These are phyloP conservation scores for Isoetes taiwanensis DNA, from an alignment of 75 land plant species.

Conservation along the genomic window DNA sequence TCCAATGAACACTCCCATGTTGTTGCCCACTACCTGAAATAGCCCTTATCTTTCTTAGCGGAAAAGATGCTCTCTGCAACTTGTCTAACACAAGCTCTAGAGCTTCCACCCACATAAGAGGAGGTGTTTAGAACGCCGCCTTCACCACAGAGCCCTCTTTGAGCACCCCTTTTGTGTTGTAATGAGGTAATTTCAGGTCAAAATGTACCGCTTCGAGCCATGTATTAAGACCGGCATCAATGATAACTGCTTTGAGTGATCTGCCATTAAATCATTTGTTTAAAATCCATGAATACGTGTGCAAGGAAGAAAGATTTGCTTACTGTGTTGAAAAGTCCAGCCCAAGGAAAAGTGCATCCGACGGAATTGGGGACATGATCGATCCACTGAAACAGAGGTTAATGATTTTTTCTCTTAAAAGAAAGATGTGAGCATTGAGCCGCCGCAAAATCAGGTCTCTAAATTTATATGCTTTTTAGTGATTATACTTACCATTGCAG, in stretches of 20 bases:
- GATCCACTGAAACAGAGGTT: too few relatives aligned
- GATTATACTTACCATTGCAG: too few relatives aligned
- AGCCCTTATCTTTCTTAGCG: conserved; percentile 55
- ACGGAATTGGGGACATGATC: too few relatives aligned
- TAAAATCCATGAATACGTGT: too few relatives aligned
- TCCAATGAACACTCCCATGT: conserved; percentile 99
- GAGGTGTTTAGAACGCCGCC: conserved; percentile 70
- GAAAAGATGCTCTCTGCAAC: conserved; percentile 37
- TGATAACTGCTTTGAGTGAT: conserved; percentile 81
- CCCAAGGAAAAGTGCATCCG: too few relatives aligned
- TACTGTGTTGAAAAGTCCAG: too few relatives aligned
- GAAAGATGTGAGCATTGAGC: too few relatives aligned
- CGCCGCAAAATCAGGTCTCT: too few relatives aligned
- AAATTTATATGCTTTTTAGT: too few relatives aligned
- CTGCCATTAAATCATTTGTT: too few relatives aligned
- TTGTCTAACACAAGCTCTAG: conserved; percentile 64
- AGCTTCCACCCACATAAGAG: conserved; percentile 97
- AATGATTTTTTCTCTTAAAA: too few relatives aligned
- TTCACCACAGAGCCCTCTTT: conserved; percentile 46
- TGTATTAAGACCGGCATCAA: conserved; percentile 50
- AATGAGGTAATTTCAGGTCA: conserved; percentile 79
- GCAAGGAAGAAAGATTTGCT: too few relatives aligned
- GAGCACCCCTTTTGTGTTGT: conserved; percentile 85
- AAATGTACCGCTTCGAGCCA: conserved; percentile 48
- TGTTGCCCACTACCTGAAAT: conserved; percentile 99